Conservation (phyloP, 2,329 filamentous ascomycete genomes). For the Penicillium hordei region DNA sequence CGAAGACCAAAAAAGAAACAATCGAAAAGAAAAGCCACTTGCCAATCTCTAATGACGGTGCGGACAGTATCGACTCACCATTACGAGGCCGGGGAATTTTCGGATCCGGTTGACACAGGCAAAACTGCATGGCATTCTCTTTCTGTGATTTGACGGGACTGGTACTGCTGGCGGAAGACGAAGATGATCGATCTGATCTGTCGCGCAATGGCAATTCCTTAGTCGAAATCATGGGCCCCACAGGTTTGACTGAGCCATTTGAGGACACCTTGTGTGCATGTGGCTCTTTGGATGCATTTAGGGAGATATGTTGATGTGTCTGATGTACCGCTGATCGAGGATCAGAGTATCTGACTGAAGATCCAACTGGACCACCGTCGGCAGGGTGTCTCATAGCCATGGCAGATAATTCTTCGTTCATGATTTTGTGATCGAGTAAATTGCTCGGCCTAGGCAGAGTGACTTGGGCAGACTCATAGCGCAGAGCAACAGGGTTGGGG, state of each 20-base stretch:
- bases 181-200: conserved; percentile 32
- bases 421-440: conserved; percentile 45
- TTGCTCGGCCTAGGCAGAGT: conserved; percentile 36
- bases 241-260: conserved; percentile 17
- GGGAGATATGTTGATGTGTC: conserved; percentile 27
- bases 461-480: conserved; percentile 40
- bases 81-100: conserved; percentile 71
- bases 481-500: conserved; percentile 44
- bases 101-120: conserved; percentile 68
- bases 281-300: conserved; percentile 26
- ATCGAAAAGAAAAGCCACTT: conserved; percentile 23
- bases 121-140: conserved; percentile 55
- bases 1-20: conserved; percentile 18
- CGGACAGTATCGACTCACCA: conserved; percentile 52
- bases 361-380: conserved; percentile 17
- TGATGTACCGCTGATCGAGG: conserved; percentile 21
- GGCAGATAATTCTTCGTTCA: conserved; percentile 34
- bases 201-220: conserved; percentile 28
- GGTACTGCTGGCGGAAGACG: conserved; percentile 29
- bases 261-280: conserved; percentile 2
- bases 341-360: conserved; percentile 23
- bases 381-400: conserved; percentile 10
- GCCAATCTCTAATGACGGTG: conserved; percentile 21
- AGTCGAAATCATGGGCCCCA: conserved; percentile 18
- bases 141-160: conserved; percentile 38